A percentile compares a stretch with the other conserved stretches of the same genome.
Conservation (phyloP, 2,329 filamentous ascomycete genomes). For the Botrytis medusae region DNA sequence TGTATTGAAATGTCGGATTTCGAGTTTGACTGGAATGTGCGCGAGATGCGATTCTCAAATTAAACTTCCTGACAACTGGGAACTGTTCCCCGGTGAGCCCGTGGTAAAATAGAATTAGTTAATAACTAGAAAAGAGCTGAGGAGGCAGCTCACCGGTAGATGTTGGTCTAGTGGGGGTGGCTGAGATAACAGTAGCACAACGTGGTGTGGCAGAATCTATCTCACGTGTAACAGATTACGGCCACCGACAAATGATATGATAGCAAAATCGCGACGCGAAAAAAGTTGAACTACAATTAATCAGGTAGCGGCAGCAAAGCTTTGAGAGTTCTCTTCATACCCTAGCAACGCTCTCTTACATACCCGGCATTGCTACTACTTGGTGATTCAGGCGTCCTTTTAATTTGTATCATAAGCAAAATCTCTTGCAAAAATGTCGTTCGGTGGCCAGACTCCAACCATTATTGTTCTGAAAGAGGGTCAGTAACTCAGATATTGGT, state of each 20-base stretch:
- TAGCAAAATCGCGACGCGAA: constrained; percentile 23
- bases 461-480: constrained; percentile 98
- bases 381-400: neutral
- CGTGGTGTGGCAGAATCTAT: neutral
- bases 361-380: neutral
- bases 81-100: neutral
- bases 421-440: constrained; percentile 65
- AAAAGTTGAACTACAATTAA: constrained; percentile 21
- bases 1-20: no score
- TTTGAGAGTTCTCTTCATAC: constrained; percentile 17
- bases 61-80: neutral
- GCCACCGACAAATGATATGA: neutral
- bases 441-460: constrained; percentile 94
- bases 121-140: neutral
- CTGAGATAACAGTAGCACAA: neutral
- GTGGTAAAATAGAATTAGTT: neutral
- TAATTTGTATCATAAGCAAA: constrained; percentile 13
- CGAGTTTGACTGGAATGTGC: neutral
- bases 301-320: constrained; percentile 15
- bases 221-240: constrained; percentile 6
- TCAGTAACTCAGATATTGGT: constrained; percentile 48
- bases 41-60: neutral
- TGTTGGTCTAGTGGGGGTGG: constrained; percentile 9
- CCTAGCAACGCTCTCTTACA: constrained; percentile 12
- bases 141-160: neutral